Evolutionary conservation across 2,329 filamentous ascomycete species (phyloP).

Genomic region (Fusarium kyushuense): DNA sequence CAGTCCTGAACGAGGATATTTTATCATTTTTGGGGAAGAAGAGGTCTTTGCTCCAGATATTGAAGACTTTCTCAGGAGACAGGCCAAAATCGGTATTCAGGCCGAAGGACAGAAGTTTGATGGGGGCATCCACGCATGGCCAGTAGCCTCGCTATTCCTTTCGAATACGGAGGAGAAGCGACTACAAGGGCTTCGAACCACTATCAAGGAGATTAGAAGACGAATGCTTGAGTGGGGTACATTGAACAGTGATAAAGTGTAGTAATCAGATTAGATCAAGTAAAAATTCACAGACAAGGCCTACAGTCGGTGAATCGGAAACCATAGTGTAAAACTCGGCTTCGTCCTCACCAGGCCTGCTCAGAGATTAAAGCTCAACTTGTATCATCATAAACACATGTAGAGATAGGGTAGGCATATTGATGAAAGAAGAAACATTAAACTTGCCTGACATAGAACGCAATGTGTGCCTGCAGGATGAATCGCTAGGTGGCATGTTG

Average conservation of each 20-base stretch:
- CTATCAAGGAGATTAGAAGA: constrained; percentile 55
- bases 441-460: constrained; percentile 25
- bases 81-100: constrained; percentile 65
- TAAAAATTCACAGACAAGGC: constrained; percentile 57
- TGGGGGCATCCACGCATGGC: constrained; percentile 84
- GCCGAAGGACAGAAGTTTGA: constrained; percentile 71
- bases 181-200: constrained; percentile 63
- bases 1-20: constrained; percentile 74
- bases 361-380: constrained; percentile 54
- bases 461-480: constrained; percentile 3
- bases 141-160: constrained; percentile 74
- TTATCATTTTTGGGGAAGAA: constrained; percentile 78
- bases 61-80: constrained; percentile 66
- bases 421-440: background rate
- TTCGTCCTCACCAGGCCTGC: constrained; percentile 58
- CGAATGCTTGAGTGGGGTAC: constrained; percentile 41
- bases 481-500: constrained; percentile 2
- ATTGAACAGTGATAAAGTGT: constrained; percentile 32
- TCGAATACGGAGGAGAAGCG: constrained; percentile 62
- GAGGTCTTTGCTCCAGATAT: constrained; percentile 83
- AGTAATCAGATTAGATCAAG: constrained; percentile 75
- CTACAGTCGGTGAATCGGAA: constrained; percentile 49
- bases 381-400: constrained; percentile 56
- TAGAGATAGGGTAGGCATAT: background rate
- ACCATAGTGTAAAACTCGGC: constrained; percentile 65